These are phyloP conservation scores for Triticum turgidum DNA, from an alignment of 176 grass and related monocot genomes.

Conservation along the genomic window DNA sequence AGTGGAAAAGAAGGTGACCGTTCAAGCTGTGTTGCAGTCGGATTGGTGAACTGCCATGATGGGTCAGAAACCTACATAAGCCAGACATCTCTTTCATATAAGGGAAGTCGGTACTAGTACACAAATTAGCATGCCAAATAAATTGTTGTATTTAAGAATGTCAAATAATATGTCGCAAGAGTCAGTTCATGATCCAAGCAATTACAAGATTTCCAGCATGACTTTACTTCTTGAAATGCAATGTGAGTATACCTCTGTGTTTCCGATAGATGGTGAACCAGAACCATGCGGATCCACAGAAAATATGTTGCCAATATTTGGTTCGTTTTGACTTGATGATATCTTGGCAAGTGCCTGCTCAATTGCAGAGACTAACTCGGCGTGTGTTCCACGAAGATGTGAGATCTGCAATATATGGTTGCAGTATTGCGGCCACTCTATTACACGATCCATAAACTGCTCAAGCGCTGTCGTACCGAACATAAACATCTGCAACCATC, in stretches of 20 bases:
- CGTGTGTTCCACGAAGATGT: constrained; percentile 87
- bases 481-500: constrained; percentile 90
- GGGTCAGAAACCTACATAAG: constrained; percentile 67
- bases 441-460: constrained; percentile 89
- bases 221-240: constrained; percentile 22
- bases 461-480: constrained; percentile 88
- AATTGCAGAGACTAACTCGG: constrained; percentile 75
- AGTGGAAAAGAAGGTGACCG: constrained; percentile 60
- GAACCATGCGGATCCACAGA: constrained; percentile 67
- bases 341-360: constrained; percentile 79
- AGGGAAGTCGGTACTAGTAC: background rate
- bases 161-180: background rate
- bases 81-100: background rate
- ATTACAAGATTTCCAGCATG: background rate
- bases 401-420: constrained; percentile 99
- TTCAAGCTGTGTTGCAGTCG: constrained; percentile 63
- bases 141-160: background rate
- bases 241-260: constrained; percentile 56
- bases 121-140: background rate
- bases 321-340: constrained; percentile 93
- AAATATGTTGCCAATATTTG: constrained; percentile 50
- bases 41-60: constrained; percentile 77
- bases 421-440: constrained; percentile 94
- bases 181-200: background rate
- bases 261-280: constrained; percentile 62